Evolutionary conservation across 2,329 filamentous ascomycete genomes (phyloP).

Genomic region (Apiospora aurea): DNA sequence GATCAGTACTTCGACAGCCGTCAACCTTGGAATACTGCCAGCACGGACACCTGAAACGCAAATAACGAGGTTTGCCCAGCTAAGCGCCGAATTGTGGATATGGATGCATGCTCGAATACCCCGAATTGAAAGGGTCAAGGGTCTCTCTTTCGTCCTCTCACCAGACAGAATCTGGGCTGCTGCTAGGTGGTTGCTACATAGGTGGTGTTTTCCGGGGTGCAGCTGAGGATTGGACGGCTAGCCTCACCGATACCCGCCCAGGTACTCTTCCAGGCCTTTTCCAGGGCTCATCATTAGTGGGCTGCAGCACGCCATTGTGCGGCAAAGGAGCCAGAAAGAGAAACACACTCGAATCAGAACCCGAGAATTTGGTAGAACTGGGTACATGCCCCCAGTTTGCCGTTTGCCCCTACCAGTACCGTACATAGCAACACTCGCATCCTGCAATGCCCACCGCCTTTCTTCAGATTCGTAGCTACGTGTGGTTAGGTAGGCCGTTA

Average conservation of each 20-base stretch:
- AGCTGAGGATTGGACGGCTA: conserved; percentile 13
- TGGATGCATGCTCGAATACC: neutral
- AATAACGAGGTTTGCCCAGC: neutral
- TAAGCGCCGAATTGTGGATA: neutral
- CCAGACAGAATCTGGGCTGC: neutral
- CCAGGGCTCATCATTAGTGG: neutral
- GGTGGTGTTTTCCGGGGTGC: conserved; percentile 8
- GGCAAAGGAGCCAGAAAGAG: conserved; percentile 3
- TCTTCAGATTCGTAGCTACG: conserved; percentile 1
- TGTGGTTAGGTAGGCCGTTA: neutral
- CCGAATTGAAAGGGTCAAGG: neutral
- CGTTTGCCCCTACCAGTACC: neutral
- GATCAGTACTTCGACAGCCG: neutral
- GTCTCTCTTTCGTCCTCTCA: neutral
- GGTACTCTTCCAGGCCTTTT: neutral
- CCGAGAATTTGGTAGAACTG: conserved; percentile 4
- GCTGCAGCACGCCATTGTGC: conserved; percentile 13
- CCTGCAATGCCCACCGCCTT: conserved; percentile 7
- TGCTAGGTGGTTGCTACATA: no score
- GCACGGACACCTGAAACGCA: neutral
- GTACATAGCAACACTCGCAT: neutral
- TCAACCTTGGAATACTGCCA: neutral
- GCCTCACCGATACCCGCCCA: conserved; percentile 13
- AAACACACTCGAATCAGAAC: conserved; percentile 2
- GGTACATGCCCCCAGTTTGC: neutral